Percentiles rank a stretch among this genome's conserved stretches.
Evolutionary conservation across 176 grass and related monocot genomes (phyloP).

Genomic region (Aechmea fasciata): DNA sequence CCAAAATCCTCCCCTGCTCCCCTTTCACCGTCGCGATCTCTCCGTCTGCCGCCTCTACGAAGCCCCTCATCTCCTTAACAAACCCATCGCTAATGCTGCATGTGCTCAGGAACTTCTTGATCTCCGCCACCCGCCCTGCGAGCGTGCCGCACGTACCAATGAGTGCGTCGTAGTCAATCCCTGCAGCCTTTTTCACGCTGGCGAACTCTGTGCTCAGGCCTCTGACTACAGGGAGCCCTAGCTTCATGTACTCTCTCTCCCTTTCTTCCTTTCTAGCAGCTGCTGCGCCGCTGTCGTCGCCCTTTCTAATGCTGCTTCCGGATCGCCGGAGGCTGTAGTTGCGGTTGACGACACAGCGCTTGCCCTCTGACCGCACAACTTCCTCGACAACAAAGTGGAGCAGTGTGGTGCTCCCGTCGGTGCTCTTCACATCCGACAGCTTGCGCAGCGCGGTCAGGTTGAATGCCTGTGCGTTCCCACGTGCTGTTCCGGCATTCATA

Average conservation of each 20-base stretch:
- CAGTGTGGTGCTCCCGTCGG: slow-evolving; percentile 61
- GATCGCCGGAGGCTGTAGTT: slow-evolving; percentile 61
- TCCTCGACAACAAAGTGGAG: slow-evolving; percentile 90
- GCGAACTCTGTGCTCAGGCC: slow-evolving; percentile 74
- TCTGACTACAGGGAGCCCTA: slow-evolving; percentile 70
- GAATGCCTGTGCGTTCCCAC: slow-evolving; percentile 90
- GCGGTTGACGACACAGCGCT: slow-evolving; percentile 61
- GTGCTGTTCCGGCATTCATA: slow-evolving; percentile 88
- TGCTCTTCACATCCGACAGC: slow-evolving; percentile 91
- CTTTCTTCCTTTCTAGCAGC: slow-evolving; percentile 56
- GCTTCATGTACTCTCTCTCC: slow-evolving; percentile 75
- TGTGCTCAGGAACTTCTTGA: slow-evolving; percentile 54
- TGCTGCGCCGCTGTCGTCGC: slow-evolving; percentile 21
- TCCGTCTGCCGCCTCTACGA: slow-evolving; percentile 44
- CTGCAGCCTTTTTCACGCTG: slow-evolving; percentile 64
- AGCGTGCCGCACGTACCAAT: slow-evolving; percentile 39
- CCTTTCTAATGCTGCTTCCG: slow-evolving; percentile 30
- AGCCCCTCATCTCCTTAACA: slow-evolving; percentile 49
- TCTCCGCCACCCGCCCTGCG: slow-evolving; percentile 29
- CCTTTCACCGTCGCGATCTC: slow-evolving; percentile 42
- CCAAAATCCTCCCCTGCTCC: slow-evolving; percentile 62
- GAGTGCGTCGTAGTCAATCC: slow-evolving; percentile 55
- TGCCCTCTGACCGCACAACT: slow-evolving; percentile 77
- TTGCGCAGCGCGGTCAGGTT: slow-evolving; percentile 73
- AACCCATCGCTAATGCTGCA: slow-evolving; percentile 59